Evolutionary conservation across 2,329 filamentous ascomycete genomes (phyloP), one percentile per base, ranked within the genome.

Genomic region (Rutstroemia sp.): DNA sequence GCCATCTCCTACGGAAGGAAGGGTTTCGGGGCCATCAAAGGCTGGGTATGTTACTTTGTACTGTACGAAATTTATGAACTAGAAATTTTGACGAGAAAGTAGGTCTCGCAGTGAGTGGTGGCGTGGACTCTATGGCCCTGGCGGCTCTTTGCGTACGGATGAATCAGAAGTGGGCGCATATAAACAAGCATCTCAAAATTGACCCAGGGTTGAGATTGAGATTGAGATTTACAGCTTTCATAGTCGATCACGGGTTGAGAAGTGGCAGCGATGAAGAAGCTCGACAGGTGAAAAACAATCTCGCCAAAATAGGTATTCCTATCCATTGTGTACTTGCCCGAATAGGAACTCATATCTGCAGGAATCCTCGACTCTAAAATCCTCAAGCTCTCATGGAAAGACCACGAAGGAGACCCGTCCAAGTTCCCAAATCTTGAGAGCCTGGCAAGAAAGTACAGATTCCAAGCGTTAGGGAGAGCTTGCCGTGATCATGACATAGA

Each of bases 71-170:
- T n/a, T 14, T 16, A 27, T 45, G 30, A n/a, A 27, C 37, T 21
- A 27, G 6, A 23, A 47, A 19, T 39, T 12, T 34, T 42, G 44
- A 9, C 21, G 19, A 16, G 7, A 21, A 8, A 0, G 37, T 47
- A 89, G 86, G 80, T 54, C 75, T 97, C 58, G 94, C 92, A 16
- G 77, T 97, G 59, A 96, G 92, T 67, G 94, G 94, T 23, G 94
- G 94, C 7, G 88, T 94, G 41, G 94, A 99, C 71, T 97, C 92
- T n/a, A 99, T 97, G 92, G 92, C 92, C 27, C 77, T 99, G 59
- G 90, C 91, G 55, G 84, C 77, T 59, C 79, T 97, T 38, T 89
- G 88, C 68, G 78, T 77, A 49, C 47, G 65, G 79, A 38, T 71
- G 72, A 54, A 54, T 54, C 62, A 41, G 25, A 55, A 39, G 8